Evolutionary conservation across 208 protist species (phyloP).

Genomic region (Acanthamoeba sp.): DNA sequence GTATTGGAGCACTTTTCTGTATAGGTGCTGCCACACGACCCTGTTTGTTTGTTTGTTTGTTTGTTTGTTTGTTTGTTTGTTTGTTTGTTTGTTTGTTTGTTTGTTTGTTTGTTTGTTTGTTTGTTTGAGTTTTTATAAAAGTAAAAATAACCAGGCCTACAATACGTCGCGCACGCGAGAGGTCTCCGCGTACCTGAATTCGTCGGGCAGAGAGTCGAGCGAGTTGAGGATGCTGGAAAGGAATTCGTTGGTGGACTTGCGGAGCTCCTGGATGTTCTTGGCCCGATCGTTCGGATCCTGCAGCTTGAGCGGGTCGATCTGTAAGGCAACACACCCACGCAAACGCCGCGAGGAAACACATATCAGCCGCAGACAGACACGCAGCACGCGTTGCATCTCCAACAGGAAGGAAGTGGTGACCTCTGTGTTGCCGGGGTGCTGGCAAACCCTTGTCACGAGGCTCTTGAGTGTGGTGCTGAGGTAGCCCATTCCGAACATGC

Average conservation of each 20-base stretch:
- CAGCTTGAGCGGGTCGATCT: slow-evolving; percentile 46
- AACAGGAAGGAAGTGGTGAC: neutral
- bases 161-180: no score
- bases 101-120: no score
- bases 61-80: no score
- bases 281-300: neutral
- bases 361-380: no score
- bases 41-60: no score
- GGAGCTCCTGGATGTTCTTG: slow-evolving; percentile 29
- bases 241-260: slow-evolving; percentile 27
- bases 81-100: no score
- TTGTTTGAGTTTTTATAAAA: no score
- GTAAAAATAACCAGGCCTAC: no score
- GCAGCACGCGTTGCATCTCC: no score
- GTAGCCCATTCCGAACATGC: slow-evolving; percentile 49
- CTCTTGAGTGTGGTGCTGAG: slow-evolving; percentile 45
- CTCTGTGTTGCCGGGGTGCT: slow-evolving; percentile 4
- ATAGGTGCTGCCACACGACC: slow-evolving; percentile 19
- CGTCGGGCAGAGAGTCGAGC: slow-evolving; percentile 14
- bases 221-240: slow-evolving; percentile 35
- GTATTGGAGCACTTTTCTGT: slow-evolving; percentile 17
- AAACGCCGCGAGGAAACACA: no score
- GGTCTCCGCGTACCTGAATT: neutral
- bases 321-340: no score
- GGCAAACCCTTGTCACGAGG: slow-evolving; percentile 24